Evolutionary conservation across 1,284 basidiomycete species (phyloP).

Genomic region (Microbotryum intermedium): DNA sequence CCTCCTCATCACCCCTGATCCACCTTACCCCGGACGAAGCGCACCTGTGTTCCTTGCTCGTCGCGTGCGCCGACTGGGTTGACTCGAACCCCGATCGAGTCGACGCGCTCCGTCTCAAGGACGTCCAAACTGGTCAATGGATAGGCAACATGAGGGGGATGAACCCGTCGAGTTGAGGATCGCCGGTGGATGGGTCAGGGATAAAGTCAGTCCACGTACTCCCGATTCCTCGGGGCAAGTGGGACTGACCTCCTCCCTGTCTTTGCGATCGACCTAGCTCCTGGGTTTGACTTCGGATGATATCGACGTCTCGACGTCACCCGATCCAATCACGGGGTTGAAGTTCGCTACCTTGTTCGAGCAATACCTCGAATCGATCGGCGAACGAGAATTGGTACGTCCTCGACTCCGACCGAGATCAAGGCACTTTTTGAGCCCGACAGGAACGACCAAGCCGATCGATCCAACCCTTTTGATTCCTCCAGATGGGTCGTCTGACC

Average conservation of each 20-base stretch:
- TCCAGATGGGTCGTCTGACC: slow-evolving; percentile 42
- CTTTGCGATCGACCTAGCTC: slow-evolving; percentile 50
- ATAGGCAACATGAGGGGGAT: slow-evolving; percentile 7
- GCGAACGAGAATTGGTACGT: slow-evolving; percentile 21
- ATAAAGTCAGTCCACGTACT: slow-evolving; percentile 60
- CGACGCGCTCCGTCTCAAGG: slow-evolving; percentile 12
- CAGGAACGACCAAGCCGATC: background rate
- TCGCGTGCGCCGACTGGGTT: slow-evolving; percentile 22
- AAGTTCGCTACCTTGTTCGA: slow-evolving; percentile 77
- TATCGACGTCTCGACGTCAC: slow-evolving; percentile 82
- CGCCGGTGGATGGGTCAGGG: slow-evolving; percentile 42
- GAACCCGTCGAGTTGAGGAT: slow-evolving; percentile 31
- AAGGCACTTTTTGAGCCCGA: too few relatives aligned
- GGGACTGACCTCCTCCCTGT: background rate
- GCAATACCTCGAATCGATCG: slow-evolving; percentile 51
- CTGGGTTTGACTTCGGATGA: slow-evolving; percentile 77
- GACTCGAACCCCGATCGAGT: slow-evolving; percentile 20
- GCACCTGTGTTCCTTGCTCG: slow-evolving; percentile 13
- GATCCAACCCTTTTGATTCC: background rate
- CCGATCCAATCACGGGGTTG: slow-evolving; percentile 68
- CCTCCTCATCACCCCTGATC: background rate
- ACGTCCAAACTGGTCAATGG: slow-evolving; percentile 13
- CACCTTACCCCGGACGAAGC: slow-evolving; percentile 11
- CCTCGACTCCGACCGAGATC: background rate
- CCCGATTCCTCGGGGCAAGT: background rate